Base-by-base conservation (phyloP, 192 early-diverging fungal genomes). In the Thoreauomyces humboldtii region DNA sequence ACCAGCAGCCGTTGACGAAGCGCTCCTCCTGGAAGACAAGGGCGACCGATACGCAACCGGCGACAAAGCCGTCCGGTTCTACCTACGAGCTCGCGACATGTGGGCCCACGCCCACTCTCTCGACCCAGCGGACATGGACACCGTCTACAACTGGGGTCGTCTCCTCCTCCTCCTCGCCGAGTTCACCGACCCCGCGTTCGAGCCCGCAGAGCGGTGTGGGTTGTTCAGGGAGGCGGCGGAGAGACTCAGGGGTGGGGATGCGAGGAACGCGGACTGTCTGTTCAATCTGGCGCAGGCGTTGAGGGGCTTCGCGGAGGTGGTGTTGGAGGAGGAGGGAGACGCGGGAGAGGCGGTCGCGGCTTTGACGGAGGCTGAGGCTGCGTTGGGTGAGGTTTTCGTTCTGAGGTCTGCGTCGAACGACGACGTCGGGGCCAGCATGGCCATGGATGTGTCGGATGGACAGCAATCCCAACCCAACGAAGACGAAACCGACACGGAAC, bases 241-340 rank as follows among this genome's bases (percentile, higher is more conserved):
- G 15, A 75, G 74, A 6, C 81, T 88, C 41, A 63, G 80, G 47
- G 65, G 37, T 12, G 61, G 46, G 44, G 80, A 86, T 27, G 68
- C 73, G 4, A 75, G 82, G 38, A 87, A 88, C 50, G 75, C 83
- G 3, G 89, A 90, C 57, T 74, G 73, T 0, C 71, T 85, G 35
- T 89, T 87, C 65, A 91, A 89, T 54, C 70, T 89, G 33, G 86
- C 80, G 5, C 87, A 88, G 66, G 87, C 87, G 0, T 47, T 89
- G 36, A 72, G 77, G 24, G 78, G 81, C 11, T 68, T 73, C 21
- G 80, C 87, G 0, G 86, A 88, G 56, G 60, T 82, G 43, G 48
- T 11, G 57, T 77, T 34, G 71, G 78, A 58, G 78, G 77, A 59
- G 19, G 72, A 72, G 24, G 83, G 77, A 12, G 73, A 79, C 11